A percentile compares a stretch with the other conserved stretches of the same genome.
Conservation (phyloP, 768 basidiomycete genomes). For the Phanerochaete carnosa region DNA sequence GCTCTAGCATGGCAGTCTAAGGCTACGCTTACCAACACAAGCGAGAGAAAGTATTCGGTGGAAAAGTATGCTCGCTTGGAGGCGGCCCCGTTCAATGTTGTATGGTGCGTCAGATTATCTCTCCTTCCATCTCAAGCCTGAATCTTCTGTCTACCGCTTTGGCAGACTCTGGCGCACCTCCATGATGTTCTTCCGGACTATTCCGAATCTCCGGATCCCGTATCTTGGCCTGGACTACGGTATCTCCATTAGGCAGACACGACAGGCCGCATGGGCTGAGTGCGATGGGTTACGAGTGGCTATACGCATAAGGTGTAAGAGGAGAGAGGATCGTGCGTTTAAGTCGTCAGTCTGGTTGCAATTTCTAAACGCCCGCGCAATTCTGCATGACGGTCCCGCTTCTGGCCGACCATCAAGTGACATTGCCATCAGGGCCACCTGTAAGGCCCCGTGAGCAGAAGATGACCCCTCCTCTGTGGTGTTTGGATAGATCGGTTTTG, state of each 20-base stretch:
- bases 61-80: background rate
- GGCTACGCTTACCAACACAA: too few species aligned
- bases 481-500: background rate
- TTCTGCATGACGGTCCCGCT: background rate
- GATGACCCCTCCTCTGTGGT: background rate
- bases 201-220: background rate
- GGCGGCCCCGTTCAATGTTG: background rate
- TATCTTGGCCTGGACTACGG: background rate
- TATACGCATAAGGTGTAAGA: background rate
- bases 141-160: background rate
- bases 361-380: background rate
- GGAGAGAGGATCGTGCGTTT: background rate
- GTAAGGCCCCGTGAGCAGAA: slow-evolving; percentile 1
- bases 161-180: background rate
- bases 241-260: background rate
- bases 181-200: background rate
- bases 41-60: too few species aligned
- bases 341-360: too few species aligned
- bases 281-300: background rate
- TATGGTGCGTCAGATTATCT: background rate
- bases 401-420: background rate
- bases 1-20: too few species aligned
- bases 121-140: background rate
- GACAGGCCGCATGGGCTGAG: background rate
- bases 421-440: background rate